Conservation (phyloP, 2,329 filamentous ascomycete genomes). For the Penicillium paneum region DNA sequence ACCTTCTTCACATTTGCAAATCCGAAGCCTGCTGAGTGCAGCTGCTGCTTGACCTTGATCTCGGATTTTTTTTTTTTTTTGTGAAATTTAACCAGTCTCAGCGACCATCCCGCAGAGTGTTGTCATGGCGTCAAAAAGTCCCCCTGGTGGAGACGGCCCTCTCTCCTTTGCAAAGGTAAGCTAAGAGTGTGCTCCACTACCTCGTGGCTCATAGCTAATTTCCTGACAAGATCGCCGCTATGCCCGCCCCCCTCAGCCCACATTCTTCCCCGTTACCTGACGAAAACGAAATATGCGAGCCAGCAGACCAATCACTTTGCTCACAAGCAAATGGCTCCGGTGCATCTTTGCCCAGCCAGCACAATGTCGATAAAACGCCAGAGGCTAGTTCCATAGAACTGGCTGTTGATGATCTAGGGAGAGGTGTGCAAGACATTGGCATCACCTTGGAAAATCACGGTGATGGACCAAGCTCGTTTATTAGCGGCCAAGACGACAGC, state of each 20-base stretch:
- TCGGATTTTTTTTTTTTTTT: conserved; percentile 18
- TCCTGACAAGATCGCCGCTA: conserved; percentile 42
- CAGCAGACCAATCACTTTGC: conserved; percentile 14
- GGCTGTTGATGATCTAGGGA: conserved; percentile 31
- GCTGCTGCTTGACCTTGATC: conserved; percentile 11
- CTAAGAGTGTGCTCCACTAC: neutral
- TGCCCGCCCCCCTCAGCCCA: conserved; percentile 35
- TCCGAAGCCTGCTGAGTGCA: conserved; percentile 23
- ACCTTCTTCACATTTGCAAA: conserved; percentile 18
- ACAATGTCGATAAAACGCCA: conserved; percentile 16
- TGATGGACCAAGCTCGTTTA: conserved; percentile 27
- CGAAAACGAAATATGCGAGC: conserved; percentile 26
- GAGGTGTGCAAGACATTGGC: conserved; percentile 34
- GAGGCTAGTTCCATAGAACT: conserved; percentile 21
- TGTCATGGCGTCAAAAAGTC: conserved; percentile 35
- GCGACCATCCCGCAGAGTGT: conserved; percentile 15
- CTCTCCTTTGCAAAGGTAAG: conserved; percentile 74
- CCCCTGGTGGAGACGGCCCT: conserved; percentile 30
- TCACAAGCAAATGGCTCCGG: conserved; percentile 21
- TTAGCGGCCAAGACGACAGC: conserved; percentile 29
- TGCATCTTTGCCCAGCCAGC: conserved; percentile 18
- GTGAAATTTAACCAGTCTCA: conserved; percentile 20
- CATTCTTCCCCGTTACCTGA: conserved; percentile 25
- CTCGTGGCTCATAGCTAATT: conserved; percentile 17
- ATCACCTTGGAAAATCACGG: conserved; percentile 29